Evolutionary conservation across 495 filamentous ascomycete species (phyloP).

Genomic region (Talaromyces nanjingensis): DNA sequence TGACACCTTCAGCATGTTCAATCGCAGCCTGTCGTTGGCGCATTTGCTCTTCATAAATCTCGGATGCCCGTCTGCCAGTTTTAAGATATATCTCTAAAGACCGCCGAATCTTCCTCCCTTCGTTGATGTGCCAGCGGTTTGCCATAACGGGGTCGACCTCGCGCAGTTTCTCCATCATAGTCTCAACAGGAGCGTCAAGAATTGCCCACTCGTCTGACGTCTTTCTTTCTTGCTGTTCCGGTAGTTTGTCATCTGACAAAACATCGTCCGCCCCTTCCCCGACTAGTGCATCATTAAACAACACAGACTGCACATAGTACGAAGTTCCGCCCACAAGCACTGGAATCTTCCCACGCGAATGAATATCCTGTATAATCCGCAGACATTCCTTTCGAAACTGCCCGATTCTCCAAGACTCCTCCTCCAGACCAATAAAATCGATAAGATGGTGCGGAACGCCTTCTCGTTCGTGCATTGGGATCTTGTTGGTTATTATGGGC

Average conservation of each 20-base stretch:
- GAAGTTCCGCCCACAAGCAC: slow-evolving; percentile 92
- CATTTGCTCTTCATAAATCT: slow-evolving; percentile 78
- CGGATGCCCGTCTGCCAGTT: slow-evolving; percentile 71
- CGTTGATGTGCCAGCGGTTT: slow-evolving; percentile 86
- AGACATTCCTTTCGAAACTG: slow-evolving; percentile 64
- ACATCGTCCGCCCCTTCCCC: slow-evolving; percentile 25
- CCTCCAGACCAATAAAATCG: slow-evolving; percentile 61
- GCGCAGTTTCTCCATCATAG: slow-evolving; percentile 61
- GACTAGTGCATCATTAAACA: slow-evolving; percentile 65
- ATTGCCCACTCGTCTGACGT: slow-evolving; percentile 54
- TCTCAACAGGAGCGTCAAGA: slow-evolving; percentile 58
- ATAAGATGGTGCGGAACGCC: slow-evolving; percentile 87
- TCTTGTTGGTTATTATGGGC: slow-evolving; percentile 94
- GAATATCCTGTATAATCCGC: slow-evolving; percentile 69
- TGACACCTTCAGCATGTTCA: slow-evolving; percentile 8
- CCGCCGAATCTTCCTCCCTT: slow-evolving; percentile 79
- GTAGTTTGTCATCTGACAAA: slow-evolving; percentile 12
- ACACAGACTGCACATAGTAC: slow-evolving; percentile 83
- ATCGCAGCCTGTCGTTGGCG: slow-evolving; percentile 20
- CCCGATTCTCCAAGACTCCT: slow-evolving; percentile 76
- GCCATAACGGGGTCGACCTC: slow-evolving; percentile 89
- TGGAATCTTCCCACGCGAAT: slow-evolving; percentile 66
- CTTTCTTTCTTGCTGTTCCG: slow-evolving; percentile 5
- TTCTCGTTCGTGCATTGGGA: slow-evolving; percentile 63
- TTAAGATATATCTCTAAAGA: slow-evolving; percentile 84